These are phyloP conservation scores for Pichia paraexigua DNA, from an alignment of 805 yeast species.

Conservation along the genomic window DNA sequence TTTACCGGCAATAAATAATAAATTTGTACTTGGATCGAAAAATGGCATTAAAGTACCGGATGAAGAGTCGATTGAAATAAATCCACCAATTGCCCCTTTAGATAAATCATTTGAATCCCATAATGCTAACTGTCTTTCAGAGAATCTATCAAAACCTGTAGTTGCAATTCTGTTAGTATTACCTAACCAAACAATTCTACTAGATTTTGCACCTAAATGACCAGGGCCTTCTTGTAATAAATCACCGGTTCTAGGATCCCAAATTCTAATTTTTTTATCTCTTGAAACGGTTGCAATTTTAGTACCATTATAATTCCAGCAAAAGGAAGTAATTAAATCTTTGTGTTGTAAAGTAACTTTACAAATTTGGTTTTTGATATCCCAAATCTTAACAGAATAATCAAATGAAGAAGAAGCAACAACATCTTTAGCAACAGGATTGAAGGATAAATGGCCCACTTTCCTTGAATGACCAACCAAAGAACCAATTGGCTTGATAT, in stretches of 20 bases:
- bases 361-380: conserved; percentile 65
- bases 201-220: conserved; percentile 87
- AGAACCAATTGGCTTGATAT: conserved; percentile 61
- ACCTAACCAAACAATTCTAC: conserved; percentile 88
- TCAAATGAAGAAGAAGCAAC: conserved; percentile 89
- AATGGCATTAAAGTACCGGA: conserved; percentile 93
- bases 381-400: conserved; percentile 88
- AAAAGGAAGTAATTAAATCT: conserved; percentile 87
- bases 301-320: conserved; percentile 86
- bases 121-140: conserved; percentile 91
- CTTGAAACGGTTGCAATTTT: conserved; percentile 82
- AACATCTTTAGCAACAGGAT: conserved; percentile 81
- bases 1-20: conserved; percentile 88
- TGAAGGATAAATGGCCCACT: conserved; percentile 86
- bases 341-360: conserved; percentile 72
- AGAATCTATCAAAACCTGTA: conserved; percentile 86
- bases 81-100: conserved; percentile 85
- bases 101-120: conserved; percentile 78
- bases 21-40: conserved; percentile 71
- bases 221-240: conserved; percentile 79
- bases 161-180: conserved; percentile 77
- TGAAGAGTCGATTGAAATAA: conserved; percentile 76
- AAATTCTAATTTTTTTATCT: conserved; percentile 82
- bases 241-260: conserved; percentile 79
- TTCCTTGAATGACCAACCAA: conserved; percentile 86